Evolutionary conservation across 2,329 filamentous ascomycete genomes (phyloP).

Genomic region (Fonsecaea erecta): DNA sequence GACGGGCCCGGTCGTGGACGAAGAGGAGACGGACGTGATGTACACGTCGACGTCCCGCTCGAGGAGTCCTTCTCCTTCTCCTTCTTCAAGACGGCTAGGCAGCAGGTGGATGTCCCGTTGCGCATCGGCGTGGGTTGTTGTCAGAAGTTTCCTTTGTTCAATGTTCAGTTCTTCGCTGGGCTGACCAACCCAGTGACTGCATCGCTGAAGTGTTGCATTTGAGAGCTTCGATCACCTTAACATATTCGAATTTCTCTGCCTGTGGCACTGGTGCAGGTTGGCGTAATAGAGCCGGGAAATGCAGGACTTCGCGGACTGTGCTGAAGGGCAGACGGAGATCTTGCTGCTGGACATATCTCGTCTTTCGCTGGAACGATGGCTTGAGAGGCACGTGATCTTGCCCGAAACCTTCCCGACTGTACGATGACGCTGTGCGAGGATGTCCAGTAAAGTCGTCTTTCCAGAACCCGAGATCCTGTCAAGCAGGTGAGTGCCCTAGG

Average conservation of each 20-base stretch:
- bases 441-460: constrained; percentile 64
- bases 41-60: constrained; percentile 22
- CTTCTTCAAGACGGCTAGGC: not conserved
- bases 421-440: constrained; percentile 56
- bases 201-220: constrained; percentile 86
- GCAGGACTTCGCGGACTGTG: constrained; percentile 71
- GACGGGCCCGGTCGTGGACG: too few relatives aligned
- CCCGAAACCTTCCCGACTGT: constrained; percentile 67
- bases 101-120: constrained; percentile 30
- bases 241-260: constrained; percentile 79
- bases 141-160: constrained; percentile 72
- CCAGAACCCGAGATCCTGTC: constrained; percentile 66
- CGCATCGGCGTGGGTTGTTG: constrained; percentile 51
- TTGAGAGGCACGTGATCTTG: constrained; percentile 57
- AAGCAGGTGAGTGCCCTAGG: constrained; percentile 60
- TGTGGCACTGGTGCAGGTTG: constrained; percentile 74
- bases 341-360: constrained; percentile 1
- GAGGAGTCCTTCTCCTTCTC: too few relatives aligned
- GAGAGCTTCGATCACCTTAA: constrained; percentile 83
- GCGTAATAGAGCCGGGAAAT: constrained; percentile 81
- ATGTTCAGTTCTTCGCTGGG: constrained; percentile 74
- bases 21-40: not conserved
- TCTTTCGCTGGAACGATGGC: constrained; percentile 19
- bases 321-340: constrained; percentile 50
- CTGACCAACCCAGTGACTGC: constrained; percentile 84